Evolutionary conservation across 352 stramenopile genomes (phyloP).

Genomic region (Phytophthora tentaculata): DNA sequence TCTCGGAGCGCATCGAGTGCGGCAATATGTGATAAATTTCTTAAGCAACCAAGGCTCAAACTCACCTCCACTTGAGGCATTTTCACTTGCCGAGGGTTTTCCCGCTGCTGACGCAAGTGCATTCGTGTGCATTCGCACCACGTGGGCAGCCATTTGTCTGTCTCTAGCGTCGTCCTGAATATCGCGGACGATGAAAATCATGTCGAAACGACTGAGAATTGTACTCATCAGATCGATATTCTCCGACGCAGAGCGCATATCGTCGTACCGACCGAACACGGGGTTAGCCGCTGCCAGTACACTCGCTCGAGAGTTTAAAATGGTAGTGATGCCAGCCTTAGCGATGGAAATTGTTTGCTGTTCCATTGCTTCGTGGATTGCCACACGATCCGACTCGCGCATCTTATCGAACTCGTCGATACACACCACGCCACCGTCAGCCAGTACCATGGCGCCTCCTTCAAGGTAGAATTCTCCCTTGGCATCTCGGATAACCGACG

Average conservation of each 20-base stretch:
- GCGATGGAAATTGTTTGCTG: slow-evolving; percentile 99
- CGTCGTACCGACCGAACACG: slow-evolving; percentile 98
- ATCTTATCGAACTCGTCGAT: slow-evolving; percentile 99
- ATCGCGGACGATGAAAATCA: slow-evolving; percentile 99
- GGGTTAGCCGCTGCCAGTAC: slow-evolving; percentile 97
- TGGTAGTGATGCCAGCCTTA: slow-evolving; percentile 99
- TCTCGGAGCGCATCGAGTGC: slow-evolving; percentile 92
- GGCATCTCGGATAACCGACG: slow-evolving; percentile 94
- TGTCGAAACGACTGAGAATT: slow-evolving; percentile 98
- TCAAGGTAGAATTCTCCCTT: slow-evolving; percentile 99
- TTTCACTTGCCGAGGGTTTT: slow-evolving; percentile 30
- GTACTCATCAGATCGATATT: slow-evolving; percentile 99
- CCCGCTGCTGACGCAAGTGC: slow-evolving; percentile 41
- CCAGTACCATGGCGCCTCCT: slow-evolving; percentile 97
- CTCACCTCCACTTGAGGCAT: slow-evolving; percentile 45
- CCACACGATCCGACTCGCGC: slow-evolving; percentile 93
- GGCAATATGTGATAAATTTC: slow-evolving; percentile 98
- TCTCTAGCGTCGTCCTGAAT: slow-evolving; percentile 97
- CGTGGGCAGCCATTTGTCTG: slow-evolving; percentile 96
- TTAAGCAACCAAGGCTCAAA: slow-evolving; percentile 94
- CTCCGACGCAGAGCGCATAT: slow-evolving; percentile 97
- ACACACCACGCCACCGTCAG: slow-evolving; percentile 98
- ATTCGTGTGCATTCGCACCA: slow-evolving; percentile 98
- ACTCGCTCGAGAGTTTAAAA: slow-evolving; percentile 95
- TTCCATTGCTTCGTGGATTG: slow-evolving; percentile 99